Evolutionary conservation across 2,329 filamentous ascomycete species (phyloP).

Genomic region (Sporothrix inflata): DNA sequence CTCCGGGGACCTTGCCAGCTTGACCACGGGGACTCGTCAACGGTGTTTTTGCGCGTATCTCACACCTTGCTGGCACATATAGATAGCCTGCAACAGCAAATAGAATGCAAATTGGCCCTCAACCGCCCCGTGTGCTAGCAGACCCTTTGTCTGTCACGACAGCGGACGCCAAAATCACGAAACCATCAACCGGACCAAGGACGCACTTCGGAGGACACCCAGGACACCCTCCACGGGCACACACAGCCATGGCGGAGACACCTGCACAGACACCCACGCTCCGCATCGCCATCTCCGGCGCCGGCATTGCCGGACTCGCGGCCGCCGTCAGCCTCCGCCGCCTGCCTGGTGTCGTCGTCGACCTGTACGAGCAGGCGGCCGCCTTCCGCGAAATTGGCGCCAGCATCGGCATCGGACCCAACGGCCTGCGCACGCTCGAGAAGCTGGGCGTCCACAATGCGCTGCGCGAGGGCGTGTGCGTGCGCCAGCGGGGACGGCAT

Average conservation of each 20-base stretch:
- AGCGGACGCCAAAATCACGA: slow-evolving; percentile 4
- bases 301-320: not conserved
- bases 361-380: not conserved
- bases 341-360: not conserved
- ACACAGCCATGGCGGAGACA: not conserved
- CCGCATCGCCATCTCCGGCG: slow-evolving; percentile 12
- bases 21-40: not conserved
- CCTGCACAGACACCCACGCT: not conserved
- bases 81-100: not conserved
- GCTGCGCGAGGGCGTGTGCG: not conserved
- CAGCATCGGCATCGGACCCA: slow-evolving; percentile 1
- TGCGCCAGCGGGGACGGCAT: not conserved
- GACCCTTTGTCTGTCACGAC: slow-evolving; percentile 1
- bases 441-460: not conserved
- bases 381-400: slow-evolving; percentile 5
- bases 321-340: not conserved
- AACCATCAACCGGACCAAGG: not conserved
- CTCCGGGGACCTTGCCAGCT: not conserved
- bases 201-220: no score
- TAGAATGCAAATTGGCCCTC: not conserved
- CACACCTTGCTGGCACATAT: not conserved
- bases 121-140: not conserved
- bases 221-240: not conserved
- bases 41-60: not conserved
- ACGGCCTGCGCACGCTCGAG: not conserved